Evolutionary conservation across 495 filamentous ascomycete genomes (phyloP).

Genomic region (Lasiosphaeria miniovina): DNA sequence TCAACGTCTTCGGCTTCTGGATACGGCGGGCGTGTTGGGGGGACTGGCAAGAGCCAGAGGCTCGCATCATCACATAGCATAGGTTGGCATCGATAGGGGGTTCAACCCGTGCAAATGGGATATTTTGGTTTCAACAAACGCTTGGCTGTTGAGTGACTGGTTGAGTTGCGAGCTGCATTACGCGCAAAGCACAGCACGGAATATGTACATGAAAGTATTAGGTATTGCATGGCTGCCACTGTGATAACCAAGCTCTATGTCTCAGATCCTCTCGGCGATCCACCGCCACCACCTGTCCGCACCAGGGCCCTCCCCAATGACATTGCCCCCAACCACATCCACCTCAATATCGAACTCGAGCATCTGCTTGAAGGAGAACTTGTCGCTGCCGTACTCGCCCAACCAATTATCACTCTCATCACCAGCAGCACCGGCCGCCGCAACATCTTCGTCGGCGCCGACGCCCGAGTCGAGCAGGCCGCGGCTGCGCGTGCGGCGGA

Average conservation of each 20-base stretch:
- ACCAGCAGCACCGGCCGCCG: conserved; percentile 7
- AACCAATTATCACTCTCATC: conserved; percentile 79
- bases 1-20: conserved; percentile 21
- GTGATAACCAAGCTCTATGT: not conserved
- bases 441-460: conserved; percentile 51
- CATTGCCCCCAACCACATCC: conserved; percentile 74
- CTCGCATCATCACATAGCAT: conserved; percentile 3
- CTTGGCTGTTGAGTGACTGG: not conserved
- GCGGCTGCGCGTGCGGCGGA: conserved; percentile 73
- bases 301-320: conserved; percentile 65
- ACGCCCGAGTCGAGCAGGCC: conserved; percentile 76
- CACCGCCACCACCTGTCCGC: conserved; percentile 85
- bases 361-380: conserved; percentile 78
- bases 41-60: not conserved
- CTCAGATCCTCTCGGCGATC: conserved; percentile 51
- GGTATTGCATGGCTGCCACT: not conserved
- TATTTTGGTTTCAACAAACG: not conserved
- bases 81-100: conserved; percentile 19
- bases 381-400: conserved; percentile 70
- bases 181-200: conserved; percentile 5
- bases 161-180: conserved; percentile 5
- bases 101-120: conserved; percentile 30
- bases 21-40: not conserved
- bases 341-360: conserved; percentile 77
- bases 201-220: not conserved